These are phyloP conservation scores for Mycena belliarum DNA, from an alignment of 768 basidiomycete species.

Conservation along the genomic window DNA sequence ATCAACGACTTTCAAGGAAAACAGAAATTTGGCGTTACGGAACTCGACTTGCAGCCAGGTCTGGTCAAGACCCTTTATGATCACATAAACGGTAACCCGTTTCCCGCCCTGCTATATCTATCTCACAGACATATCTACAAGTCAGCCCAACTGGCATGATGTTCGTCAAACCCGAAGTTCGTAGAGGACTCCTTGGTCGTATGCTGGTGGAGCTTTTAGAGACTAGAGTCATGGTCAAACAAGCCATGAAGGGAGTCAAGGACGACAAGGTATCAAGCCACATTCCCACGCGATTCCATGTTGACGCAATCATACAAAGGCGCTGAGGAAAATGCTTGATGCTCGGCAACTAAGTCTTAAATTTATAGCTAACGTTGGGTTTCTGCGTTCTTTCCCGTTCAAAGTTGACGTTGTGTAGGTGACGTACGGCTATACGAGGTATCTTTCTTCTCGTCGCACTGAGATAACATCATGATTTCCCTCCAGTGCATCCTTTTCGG, in stretches of 20 bases:
- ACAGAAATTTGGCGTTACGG: constrained; percentile 84
- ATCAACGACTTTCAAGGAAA: constrained; percentile 83
- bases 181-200: constrained; percentile 82
- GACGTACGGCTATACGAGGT: constrained; percentile 88
- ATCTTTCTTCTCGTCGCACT: neutral
- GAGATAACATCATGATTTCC: neutral
- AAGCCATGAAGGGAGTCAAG: constrained; percentile 84
- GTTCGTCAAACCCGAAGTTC: constrained; percentile 83
- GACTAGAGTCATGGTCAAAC: constrained; percentile 97
- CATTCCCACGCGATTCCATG: neutral
- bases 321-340: constrained; percentile 73
- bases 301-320: constrained; percentile 42
- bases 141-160: constrained; percentile 96
- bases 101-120: neutral
- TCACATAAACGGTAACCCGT: constrained; percentile 68
- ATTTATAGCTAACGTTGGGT: constrained; percentile 78
- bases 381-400: neutral
- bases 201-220: constrained; percentile 94
- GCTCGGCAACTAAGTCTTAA: constrained; percentile 93
- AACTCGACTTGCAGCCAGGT: constrained; percentile 68
- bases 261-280: constrained; percentile 65
- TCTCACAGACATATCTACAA: constrained; percentile 30
- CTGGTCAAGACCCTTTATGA: constrained; percentile 69
- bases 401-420: constrained; percentile 28
- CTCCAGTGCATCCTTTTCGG: constrained; percentile 87